Percentiles rank a stretch among this genome's conserved stretches.
Evolutionary conservation across 1,139 yeast genomes (phyloP).

Genomic region (Hyphopichia buzzinii): DNA sequence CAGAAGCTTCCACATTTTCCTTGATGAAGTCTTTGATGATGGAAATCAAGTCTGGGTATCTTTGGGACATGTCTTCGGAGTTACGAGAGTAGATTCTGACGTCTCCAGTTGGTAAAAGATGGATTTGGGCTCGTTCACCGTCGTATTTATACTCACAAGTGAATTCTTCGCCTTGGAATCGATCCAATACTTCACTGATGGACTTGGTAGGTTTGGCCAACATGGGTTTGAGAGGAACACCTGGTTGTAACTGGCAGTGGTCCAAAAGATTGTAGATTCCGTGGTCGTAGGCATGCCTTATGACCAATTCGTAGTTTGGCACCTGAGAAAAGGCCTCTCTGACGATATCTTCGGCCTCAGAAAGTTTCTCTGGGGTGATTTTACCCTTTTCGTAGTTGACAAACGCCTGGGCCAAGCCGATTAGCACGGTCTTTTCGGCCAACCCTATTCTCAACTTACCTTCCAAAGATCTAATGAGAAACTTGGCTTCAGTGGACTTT

Average conservation of each 20-base stretch:
- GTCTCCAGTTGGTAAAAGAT: slow-evolving; percentile 62
- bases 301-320: slow-evolving; percentile 86
- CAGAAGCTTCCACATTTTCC: slow-evolving; percentile 27
- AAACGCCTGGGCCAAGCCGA: slow-evolving; percentile 82
- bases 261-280: slow-evolving; percentile 68
- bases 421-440: slow-evolving; percentile 88
- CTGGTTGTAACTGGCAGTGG: slow-evolving; percentile 78
- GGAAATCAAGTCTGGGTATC: slow-evolving; percentile 86
- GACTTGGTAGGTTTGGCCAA: slow-evolving; percentile 96
- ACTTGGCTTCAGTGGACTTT: slow-evolving; percentile 75
- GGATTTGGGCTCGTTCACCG: slow-evolving; percentile 97
- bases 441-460: slow-evolving; percentile 91
- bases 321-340: slow-evolving; percentile 85
- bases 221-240: slow-evolving; percentile 96
- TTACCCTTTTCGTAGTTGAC: slow-evolving; percentile 51
- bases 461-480: slow-evolving; percentile 82
- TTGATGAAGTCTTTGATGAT: slow-evolving; percentile 62
- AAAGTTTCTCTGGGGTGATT: slow-evolving; percentile 39
- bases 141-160: slow-evolving; percentile 97
- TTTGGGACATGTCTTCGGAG: slow-evolving; percentile 94
- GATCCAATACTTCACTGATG: slow-evolving; percentile 81
- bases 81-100: slow-evolving; percentile 86
- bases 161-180: slow-evolving; percentile 80
- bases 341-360: slow-evolving; percentile 71
- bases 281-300: slow-evolving; percentile 59